phyloP scores from a whole-genome alignment of 208 protist genomes.

The Lotmaria passim region DNA sequence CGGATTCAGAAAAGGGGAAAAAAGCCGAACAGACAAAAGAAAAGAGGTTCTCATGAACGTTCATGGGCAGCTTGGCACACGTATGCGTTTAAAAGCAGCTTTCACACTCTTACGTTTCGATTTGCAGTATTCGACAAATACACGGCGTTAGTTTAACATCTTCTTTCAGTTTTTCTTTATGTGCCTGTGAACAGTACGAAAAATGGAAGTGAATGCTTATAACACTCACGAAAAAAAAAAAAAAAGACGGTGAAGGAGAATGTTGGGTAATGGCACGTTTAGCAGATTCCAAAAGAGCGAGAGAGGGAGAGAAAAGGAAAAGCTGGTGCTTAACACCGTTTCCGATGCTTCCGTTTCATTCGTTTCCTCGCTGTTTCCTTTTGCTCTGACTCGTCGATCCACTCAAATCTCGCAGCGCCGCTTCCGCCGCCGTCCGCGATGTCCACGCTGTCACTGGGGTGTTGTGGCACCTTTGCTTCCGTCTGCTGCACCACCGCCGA shows the following conservation, averaged over 20 bases:
- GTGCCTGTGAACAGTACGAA: background rate
- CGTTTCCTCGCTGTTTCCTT: slow-evolving; percentile 19
- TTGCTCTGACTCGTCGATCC: slow-evolving; percentile 15
- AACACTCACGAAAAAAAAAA: background rate
- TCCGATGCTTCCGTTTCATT: background rate
- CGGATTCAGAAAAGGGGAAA: background rate
- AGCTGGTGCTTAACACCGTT: background rate
- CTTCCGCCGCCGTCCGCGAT: background rate
- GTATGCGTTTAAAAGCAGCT: no score
- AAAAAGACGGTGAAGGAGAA: background rate
- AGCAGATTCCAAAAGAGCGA: background rate
- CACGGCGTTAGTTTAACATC: no score
- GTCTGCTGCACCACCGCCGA: background rate
- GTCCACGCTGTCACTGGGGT: background rate
- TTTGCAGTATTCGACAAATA: no score
- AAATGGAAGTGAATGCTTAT: background rate
- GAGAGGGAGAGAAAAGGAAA: background rate
- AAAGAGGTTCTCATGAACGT: no score
- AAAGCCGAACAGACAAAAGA: background rate
- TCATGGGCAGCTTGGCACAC: no score
- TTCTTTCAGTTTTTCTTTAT: background rate
- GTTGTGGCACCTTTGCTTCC: background rate
- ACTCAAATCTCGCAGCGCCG: background rate
- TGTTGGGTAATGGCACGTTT: background rate
- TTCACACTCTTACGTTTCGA: no score